Percentiles rank a stretch among this genome's conserved stretches.
These are phyloP conservation scores for Penicillium sp. DNA, from an alignment of 2,329 filamentous ascomycete species.

Conservation along the genomic window DNA sequence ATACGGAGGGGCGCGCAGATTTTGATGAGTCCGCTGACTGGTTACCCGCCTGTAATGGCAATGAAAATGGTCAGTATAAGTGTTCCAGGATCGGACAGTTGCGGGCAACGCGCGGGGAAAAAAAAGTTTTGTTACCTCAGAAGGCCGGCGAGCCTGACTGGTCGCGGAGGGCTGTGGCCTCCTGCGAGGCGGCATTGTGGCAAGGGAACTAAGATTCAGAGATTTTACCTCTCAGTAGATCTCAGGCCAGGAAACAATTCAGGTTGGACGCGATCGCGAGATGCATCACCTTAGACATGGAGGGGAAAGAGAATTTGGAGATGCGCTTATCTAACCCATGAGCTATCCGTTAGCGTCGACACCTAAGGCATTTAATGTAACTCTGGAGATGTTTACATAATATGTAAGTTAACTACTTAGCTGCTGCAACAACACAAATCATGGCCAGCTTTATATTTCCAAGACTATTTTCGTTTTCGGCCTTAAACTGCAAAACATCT, in stretches of 20 bases:
- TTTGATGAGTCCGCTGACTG: constrained; percentile 25
- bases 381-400: neutral
- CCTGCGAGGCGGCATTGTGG: constrained; percentile 39
- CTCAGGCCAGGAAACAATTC: constrained; percentile 11
- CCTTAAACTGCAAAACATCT: too few relatives aligned
- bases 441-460: neutral
- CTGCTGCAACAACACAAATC: neutral
- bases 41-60: neutral
- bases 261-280: constrained; percentile 1
- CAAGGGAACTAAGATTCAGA: constrained; percentile 7
- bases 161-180: constrained; percentile 34
- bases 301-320: constrained; percentile 27
- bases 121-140: constrained; percentile 36
- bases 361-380: constrained; percentile 13
- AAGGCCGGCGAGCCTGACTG: constrained; percentile 25
- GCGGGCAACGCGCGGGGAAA: constrained; percentile 11
- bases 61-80: neutral
- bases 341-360: constrained; percentile 17
- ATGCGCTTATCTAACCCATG: constrained; percentile 20
- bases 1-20: constrained; percentile 28
- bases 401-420: too few relatives aligned
- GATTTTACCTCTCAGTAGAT: constrained; percentile 1
- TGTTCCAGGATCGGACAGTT: neutral
- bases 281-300: constrained; percentile 10
- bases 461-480: too few relatives aligned